A percentile compares a stretch with the other conserved stretches of the same genome.
Evolutionary conservation across 768 basidiomycete genomes (phyloP).

Genomic region (Leccinellum albellum): DNA sequence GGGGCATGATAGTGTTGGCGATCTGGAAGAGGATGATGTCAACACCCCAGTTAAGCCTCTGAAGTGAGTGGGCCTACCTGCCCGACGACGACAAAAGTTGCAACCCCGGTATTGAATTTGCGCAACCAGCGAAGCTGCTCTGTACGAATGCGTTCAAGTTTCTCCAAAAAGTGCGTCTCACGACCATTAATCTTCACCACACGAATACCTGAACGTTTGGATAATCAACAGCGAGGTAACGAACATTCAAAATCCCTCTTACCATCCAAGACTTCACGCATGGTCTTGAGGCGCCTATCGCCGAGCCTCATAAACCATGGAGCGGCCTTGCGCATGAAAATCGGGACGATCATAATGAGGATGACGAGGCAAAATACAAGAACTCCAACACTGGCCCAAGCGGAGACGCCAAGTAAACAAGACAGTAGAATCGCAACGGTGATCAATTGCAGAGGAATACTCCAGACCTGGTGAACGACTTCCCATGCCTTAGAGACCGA

Average conservation of each 20-base stretch:
- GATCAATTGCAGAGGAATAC: conserved; percentile 25
- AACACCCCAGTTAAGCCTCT: background rate
- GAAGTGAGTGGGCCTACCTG: conserved; percentile 9
- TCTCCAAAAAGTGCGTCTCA: conserved; percentile 23
- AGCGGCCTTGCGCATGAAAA: conserved; percentile 31
- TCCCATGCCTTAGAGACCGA: conserved; percentile 30
- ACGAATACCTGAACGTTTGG: conserved; percentile 16
- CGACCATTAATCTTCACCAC: conserved; percentile 28
- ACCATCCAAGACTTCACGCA: conserved; percentile 30
- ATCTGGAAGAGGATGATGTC: conserved; percentile 9
- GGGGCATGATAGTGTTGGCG: conserved; percentile 29
- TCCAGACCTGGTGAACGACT: conserved; percentile 24
- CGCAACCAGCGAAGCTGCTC: conserved; percentile 25
- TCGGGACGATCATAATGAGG: conserved; percentile 29
- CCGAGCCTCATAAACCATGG: conserved; percentile 27
- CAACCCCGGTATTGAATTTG: conserved; percentile 21
- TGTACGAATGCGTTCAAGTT: conserved; percentile 21
- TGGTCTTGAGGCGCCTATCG: conserved; percentile 26
- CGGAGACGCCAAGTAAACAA: conserved; percentile 28
- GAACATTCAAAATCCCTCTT: background rate
- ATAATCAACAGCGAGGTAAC: background rate
- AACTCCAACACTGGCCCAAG: conserved; percentile 29
- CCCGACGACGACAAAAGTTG: conserved; percentile 25
- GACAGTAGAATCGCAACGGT: conserved; percentile 21
- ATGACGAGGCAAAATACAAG: conserved; percentile 22